These are phyloP conservation scores for Claviceps sp. DNA, from an alignment of 2,329 filamentous ascomycete species.

Conservation along the genomic window DNA sequence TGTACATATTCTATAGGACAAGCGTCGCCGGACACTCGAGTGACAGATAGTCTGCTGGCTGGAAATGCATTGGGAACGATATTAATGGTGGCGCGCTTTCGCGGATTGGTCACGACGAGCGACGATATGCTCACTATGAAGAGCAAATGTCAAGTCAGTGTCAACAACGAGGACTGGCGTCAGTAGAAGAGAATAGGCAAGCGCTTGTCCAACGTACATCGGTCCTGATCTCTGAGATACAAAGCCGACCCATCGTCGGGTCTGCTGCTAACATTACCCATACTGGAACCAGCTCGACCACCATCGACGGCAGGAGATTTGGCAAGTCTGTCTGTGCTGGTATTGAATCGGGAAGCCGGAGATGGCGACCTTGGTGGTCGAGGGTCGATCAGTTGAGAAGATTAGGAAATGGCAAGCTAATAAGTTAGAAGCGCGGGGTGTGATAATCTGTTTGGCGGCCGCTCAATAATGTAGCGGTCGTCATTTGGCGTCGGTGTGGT, in stretches of 20 bases:
- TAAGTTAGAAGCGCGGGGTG: constrained; percentile 2
- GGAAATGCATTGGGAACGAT: constrained; percentile 80
- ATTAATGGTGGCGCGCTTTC: constrained; percentile 62
- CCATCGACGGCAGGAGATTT: constrained; percentile 5
- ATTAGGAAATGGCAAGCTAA: constrained; percentile 5
- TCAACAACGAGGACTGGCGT: constrained; percentile 1
- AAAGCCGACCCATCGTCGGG: constrained; percentile 69
- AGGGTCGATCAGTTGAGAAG: constrained; percentile 1
- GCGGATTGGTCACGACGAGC: constrained; percentile 66
- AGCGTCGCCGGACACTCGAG: constrained; percentile 59
- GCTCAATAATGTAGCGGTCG: constrained; percentile 3
- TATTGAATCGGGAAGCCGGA: background rate
- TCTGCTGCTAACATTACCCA: constrained; percentile 88
- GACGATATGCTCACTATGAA: constrained; percentile 71
- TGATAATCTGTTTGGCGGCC: constrained; percentile 2
- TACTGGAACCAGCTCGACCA: constrained; percentile 31
- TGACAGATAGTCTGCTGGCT: constrained; percentile 61
- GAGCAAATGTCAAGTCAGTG: constrained; percentile 1
- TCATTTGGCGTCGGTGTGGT: constrained; percentile 4
- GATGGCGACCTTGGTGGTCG: background rate
- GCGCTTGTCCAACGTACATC: constrained; percentile 47
- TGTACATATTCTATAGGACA: constrained; percentile 81
- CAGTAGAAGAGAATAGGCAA: constrained; percentile 8
- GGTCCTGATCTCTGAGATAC: constrained; percentile 81
- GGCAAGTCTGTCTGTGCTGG: background rate